Base-by-base conservation (phyloP, 106 monocot genomes). In the Dendrobium catenatum region DNA sequence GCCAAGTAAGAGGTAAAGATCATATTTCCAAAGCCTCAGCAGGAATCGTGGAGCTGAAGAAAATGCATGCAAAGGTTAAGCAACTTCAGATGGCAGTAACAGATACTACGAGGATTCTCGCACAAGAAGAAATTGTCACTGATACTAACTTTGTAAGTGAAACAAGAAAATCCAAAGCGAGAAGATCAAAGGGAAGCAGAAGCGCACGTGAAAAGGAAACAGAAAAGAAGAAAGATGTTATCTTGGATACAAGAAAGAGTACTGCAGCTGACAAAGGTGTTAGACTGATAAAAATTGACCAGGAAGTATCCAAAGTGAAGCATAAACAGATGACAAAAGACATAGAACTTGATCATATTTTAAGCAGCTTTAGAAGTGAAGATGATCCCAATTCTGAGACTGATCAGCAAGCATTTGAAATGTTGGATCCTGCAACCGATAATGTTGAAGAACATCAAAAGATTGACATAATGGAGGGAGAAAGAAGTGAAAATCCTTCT, bases 281-380 rank as follows among this genome's bases (percentile, higher is more conserved):
- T 51, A 44, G 19, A 47, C 40, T 49, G 37, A n/a, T 77, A 27
- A 70, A 73, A 20, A 72, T 78, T 55, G 43, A 84, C 66, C 44
- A 47, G 49, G 75, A 82, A 15, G 48, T 47, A 16, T 82, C 78
- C 55, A 78, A 78, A 78, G 78, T 46, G 20, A 89, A 80, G 68
- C 64, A 79, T 44, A 78, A 66, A 22, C 86, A 86, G 42, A 66
- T 78, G 37, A 81, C 85, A 79, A 91, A 90, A 89, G 90, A 91
- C 80, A 93, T 93, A 49, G 87, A 89, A 24, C 88, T 93, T 9
- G 93, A 93, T 64, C 83, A 87, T 81, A 76, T 86, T 77, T 82
- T 85, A 29, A 81, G 81, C 46, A 78, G 81, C 37, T 87, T 84
- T 20, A 70, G 29, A 37, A 77, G 67, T 61, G 81, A 46, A 54